A percentile compares a stretch with the other conserved stretches of the same genome.
Conservation (phyloP, 768 basidiomycete genomes). For the Auriculariales sp. region DNA sequence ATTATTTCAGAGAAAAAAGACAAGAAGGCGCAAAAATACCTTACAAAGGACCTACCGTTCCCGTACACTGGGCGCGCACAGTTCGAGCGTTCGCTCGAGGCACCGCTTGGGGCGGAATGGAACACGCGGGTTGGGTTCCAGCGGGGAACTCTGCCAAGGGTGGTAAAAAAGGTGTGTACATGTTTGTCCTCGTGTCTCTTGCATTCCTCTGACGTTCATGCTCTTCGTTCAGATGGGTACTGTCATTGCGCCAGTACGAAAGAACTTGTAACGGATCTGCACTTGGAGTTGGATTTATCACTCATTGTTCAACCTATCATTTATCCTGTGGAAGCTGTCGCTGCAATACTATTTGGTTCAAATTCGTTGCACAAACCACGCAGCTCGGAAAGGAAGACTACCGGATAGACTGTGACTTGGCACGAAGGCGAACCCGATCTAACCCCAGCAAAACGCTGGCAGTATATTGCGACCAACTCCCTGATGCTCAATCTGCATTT, state of each 20-base stretch:
- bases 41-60: conserved; percentile 82
- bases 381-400: too few species aligned
- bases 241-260: conserved; percentile 11
- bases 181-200: neutral
- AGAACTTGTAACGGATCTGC: neutral
- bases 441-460: too few species aligned
- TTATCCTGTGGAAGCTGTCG: too few species aligned
- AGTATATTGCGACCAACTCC: too few species aligned
- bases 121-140: conserved; percentile 80
- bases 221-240: conserved; percentile 16
- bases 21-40: conserved; percentile 83
- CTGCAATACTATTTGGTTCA: too few species aligned
- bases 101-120: conserved; percentile 83
- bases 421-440: too few species aligned
- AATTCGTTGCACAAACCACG: too few species aligned
- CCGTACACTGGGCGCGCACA: conserved; percentile 91
- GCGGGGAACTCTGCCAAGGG: conserved; percentile 66
- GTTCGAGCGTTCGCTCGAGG: conserved; percentile 72
- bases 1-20: conserved; percentile 95
- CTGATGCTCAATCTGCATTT: too few species aligned
- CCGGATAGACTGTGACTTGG: too few species aligned
- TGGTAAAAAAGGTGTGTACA: conserved; percentile 65
- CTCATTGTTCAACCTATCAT: too few species aligned
- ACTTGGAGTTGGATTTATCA: too few species aligned
- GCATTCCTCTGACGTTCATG: neutral